Conservation (phyloP, 805 yeast genomes). For the Lachancea cidri region DNA sequence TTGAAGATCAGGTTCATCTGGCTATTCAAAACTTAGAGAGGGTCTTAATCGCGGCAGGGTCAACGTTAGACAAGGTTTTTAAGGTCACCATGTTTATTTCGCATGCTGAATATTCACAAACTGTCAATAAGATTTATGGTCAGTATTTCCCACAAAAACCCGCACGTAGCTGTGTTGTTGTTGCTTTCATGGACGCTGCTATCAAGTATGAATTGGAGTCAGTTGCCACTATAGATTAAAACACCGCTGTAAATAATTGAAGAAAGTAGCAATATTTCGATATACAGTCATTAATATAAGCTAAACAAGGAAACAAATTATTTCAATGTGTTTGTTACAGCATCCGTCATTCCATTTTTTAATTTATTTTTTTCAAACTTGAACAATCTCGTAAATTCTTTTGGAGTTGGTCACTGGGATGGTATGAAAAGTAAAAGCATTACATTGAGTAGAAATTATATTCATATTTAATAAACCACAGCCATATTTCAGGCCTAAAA, state of each 20-base stretch:
- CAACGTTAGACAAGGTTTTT: constrained; percentile 40
- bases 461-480: no score
- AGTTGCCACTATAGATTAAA: constrained; percentile 33
- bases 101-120: constrained; percentile 37
- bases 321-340: no score
- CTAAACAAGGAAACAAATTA: no score
- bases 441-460: no score
- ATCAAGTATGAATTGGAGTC: constrained; percentile 47
- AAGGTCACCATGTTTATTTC: constrained; percentile 45
- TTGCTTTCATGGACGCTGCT: constrained; percentile 43
- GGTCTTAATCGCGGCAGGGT: constrained; percentile 40
- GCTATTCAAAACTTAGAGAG: constrained; percentile 40
- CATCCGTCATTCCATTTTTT: no score
- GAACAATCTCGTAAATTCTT: no score
- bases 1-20: constrained; percentile 39
- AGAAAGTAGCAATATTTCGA: background rate
- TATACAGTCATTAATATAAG: no score
- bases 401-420: no score
- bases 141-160: constrained; percentile 43
- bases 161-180: constrained; percentile 47
- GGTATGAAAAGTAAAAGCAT: no score
- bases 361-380: no score
- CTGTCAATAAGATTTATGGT: constrained; percentile 42
- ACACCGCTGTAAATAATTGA: no score
- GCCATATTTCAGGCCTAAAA: no score